These are phyloP conservation scores for Pueraria montana DNA, from an alignment of 306 rosid genomes.

Conservation along the genomic window DNA sequence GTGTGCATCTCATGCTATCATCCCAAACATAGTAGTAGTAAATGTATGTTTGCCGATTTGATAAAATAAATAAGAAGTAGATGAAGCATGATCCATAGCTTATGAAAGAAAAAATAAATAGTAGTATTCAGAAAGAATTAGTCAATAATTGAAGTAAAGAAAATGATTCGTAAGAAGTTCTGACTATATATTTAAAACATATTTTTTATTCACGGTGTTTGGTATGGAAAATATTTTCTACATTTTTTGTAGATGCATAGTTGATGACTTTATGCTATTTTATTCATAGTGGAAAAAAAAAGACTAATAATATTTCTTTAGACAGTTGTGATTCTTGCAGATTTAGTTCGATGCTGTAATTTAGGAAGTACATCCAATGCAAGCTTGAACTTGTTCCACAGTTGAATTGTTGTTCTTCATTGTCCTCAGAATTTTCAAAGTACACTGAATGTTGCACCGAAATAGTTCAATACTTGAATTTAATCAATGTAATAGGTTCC, in stretches of 20 bases:
- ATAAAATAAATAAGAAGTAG: not conserved
- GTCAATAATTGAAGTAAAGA: conserved; percentile 20
- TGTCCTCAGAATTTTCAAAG: not conserved
- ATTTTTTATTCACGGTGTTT: not conserved
- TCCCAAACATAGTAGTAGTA: conserved; percentile 13
- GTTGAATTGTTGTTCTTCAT: not conserved
- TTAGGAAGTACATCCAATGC: not conserved
- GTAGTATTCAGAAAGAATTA: not conserved
- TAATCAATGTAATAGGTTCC: not conserved
- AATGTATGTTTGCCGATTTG: conserved; percentile 20
- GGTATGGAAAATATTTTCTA: not conserved
- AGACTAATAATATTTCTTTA: conserved; percentile 18
- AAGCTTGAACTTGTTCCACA: not conserved
- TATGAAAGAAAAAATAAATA: not conserved
- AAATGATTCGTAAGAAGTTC: conserved; percentile 7
- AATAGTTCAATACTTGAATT: not conserved
- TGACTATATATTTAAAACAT: not conserved
- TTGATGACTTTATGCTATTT: not conserved
- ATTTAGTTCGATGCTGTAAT: not conserved
- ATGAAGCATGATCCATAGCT: conserved; percentile 39
- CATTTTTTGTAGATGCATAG: not conserved
- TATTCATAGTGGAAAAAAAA: not conserved
- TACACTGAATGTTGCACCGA: not conserved
- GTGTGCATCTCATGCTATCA: not conserved
- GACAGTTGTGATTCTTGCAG: not conserved